Conservation (phyloP, 768 basidiomycete species). For the Serendipita indica region DNA sequence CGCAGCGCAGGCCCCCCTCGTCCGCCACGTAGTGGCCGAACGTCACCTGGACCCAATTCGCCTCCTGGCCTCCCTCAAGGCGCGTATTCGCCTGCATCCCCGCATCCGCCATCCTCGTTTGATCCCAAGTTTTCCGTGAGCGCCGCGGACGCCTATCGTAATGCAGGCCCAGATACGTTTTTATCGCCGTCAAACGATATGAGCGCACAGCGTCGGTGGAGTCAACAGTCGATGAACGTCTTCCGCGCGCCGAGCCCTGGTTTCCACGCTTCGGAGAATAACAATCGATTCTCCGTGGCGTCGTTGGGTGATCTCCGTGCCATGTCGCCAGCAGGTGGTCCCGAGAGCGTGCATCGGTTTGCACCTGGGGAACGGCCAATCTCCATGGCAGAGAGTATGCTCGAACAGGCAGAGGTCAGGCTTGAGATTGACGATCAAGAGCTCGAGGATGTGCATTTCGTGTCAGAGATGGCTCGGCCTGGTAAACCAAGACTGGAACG, state of each 20-base stretch:
- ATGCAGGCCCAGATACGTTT: background rate
- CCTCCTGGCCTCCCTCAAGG: background rate
- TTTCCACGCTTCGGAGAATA: background rate
- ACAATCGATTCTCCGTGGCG: background rate
- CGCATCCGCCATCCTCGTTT: background rate
- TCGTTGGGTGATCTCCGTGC: background rate
- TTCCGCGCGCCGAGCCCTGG: background rate
- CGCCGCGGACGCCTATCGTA: background rate
- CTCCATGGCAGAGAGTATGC: background rate
- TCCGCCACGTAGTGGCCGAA: background rate
- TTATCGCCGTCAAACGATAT: background rate
- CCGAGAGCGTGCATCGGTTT: background rate
- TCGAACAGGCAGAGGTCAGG: constrained; percentile 21
- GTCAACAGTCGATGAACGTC: background rate
- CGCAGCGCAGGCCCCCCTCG: background rate
- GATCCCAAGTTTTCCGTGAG: background rate
- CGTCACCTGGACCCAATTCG: background rate
- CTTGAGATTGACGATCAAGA: constrained; percentile 44
- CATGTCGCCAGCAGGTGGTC: background rate
- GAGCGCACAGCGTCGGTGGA: constrained; percentile 3
- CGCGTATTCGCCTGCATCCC: background rate
- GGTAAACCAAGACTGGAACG: constrained; percentile 52
- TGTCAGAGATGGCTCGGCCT: constrained; percentile 47
- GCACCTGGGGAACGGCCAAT: background rate
- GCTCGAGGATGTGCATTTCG: constrained; percentile 38